Evolutionary conservation across 108 stramenopile species (phyloP).

Genomic region (Nitzschia sp.): DNA sequence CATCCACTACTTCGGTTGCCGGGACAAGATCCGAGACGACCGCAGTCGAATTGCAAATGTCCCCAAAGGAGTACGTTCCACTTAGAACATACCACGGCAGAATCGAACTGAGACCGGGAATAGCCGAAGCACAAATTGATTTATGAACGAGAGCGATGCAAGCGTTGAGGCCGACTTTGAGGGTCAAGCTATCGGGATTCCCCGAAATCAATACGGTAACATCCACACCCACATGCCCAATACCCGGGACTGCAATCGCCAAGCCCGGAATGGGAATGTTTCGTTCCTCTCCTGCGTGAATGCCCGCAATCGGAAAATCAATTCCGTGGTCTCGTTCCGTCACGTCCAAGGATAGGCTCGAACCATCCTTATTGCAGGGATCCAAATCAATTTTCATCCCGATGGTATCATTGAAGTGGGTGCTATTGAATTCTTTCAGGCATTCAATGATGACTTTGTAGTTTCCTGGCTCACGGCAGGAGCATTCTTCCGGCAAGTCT

Average conservation of each 20-base stretch:
- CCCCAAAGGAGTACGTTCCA: conserved; percentile 48
- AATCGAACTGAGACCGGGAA: conserved; percentile 36
- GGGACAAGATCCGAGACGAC: background rate
- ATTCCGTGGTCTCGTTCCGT: conserved; percentile 42
- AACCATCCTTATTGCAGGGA: conserved; percentile 46
- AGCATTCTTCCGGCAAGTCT: conserved; percentile 41
- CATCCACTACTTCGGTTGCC: background rate
- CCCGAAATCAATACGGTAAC: conserved; percentile 40
- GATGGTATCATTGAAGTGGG: conserved; percentile 47
- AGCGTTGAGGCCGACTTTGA: conserved; percentile 47
- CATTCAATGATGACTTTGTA: conserved; percentile 41
- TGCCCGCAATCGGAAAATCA: conserved; percentile 33
- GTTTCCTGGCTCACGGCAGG: conserved; percentile 31
- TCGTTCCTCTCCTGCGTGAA: conserved; percentile 37
- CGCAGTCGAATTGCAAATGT: conserved; percentile 33
- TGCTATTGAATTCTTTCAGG: conserved; percentile 28
- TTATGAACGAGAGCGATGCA: conserved; percentile 23
- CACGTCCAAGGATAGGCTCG: conserved; percentile 30
- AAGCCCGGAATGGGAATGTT: conserved; percentile 51
- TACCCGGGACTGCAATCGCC: conserved; percentile 28
- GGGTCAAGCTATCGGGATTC: conserved; percentile 34
- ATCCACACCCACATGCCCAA: conserved; percentile 46
- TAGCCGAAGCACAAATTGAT: conserved; percentile 38
- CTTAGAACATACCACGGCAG: conserved; percentile 47
- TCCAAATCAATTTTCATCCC: conserved; percentile 50